Conservation (phyloP, 2,329 filamentous ascomycete species). For the Penicillium sp. region DNA sequence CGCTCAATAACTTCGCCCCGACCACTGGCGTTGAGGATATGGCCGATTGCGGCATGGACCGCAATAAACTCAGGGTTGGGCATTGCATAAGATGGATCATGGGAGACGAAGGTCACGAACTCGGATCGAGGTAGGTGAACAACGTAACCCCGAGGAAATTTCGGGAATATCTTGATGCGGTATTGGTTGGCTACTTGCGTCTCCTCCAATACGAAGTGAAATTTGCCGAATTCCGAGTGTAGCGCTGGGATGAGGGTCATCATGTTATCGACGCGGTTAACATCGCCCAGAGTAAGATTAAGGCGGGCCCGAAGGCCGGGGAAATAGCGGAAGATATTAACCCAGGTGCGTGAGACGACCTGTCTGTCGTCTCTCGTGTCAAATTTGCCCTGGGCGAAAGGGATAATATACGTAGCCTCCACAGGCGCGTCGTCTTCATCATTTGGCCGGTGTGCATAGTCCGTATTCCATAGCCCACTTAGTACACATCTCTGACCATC, state of each 20-base stretch:
- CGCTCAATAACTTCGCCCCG: neutral
- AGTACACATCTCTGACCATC: too few relatives aligned
- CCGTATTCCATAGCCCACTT: too few relatives aligned
- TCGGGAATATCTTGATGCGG: neutral
- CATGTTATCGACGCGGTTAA: slow-evolving; percentile 1
- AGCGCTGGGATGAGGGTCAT: neutral
- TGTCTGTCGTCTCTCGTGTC: slow-evolving; percentile 1
- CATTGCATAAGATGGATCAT: neutral
- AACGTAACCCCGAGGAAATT: neutral
- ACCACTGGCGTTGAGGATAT: slow-evolving; percentile 5
- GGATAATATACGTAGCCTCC: too few relatives aligned
- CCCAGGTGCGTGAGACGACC: neutral
- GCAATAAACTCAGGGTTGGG: slow-evolving; percentile 2
- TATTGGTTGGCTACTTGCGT: neutral
- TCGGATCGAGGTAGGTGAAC: neutral
- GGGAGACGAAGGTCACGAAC: neutral
- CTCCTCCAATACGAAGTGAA: slow-evolving; percentile 2
- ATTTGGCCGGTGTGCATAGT: too few relatives aligned
- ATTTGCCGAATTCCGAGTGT: neutral
- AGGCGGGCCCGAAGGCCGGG: neutral
- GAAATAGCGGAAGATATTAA: slow-evolving; percentile 1
- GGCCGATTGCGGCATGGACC: slow-evolving; percentile 1
- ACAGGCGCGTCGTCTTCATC: too few relatives aligned
- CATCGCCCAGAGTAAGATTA: neutral
- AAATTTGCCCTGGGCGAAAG: too few relatives aligned